These are phyloP conservation scores for Hypomontagnella submonticulosa DNA, from an alignment of 495 filamentous ascomycete species.

Conservation along the genomic window DNA sequence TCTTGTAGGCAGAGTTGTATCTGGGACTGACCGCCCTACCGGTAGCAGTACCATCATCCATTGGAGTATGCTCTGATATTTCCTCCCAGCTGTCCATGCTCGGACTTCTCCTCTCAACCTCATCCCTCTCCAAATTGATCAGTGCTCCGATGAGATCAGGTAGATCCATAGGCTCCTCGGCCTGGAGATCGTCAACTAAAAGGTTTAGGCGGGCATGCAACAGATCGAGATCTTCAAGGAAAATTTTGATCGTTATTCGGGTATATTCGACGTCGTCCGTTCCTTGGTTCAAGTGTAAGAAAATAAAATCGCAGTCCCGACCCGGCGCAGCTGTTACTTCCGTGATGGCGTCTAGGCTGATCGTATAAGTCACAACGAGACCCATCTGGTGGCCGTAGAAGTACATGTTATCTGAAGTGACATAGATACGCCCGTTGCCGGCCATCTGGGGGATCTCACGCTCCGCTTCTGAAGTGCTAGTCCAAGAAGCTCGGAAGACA, in stretches of 20 bases:
- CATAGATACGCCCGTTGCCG: constrained; percentile 81
- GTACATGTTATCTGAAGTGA: constrained; percentile 86
- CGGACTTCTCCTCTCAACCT: constrained; percentile 67
- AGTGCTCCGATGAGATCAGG: constrained; percentile 60
- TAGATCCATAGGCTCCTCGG: constrained; percentile 68
- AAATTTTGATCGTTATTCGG: constrained; percentile 86
- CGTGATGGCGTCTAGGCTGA: constrained; percentile 76
- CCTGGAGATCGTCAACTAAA: constrained; percentile 78
- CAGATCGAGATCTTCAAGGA: constrained; percentile 85
- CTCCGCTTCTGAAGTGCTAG: constrained; percentile 53
- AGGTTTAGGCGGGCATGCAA: constrained; percentile 86
- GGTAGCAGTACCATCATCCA: constrained; percentile 63
- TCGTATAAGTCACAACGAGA: constrained; percentile 82
- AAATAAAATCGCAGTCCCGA: constrained; percentile 92
- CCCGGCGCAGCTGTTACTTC: constrained; percentile 93
- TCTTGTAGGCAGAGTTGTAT: constrained; percentile 68
- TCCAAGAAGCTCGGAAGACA: constrained; percentile 67
- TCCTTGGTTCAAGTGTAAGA: constrained; percentile 77
- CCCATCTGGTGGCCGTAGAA: constrained; percentile 97
- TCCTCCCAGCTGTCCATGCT: constrained; percentile 96
- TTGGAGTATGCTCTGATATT: constrained; percentile 70
- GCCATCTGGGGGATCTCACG: constrained; percentile 52
- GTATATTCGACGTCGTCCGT: constrained; percentile 71
- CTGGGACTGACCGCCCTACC: constrained; percentile 56
- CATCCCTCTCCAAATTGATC: constrained; percentile 70